A percentile compares a stretch with the other conserved stretches of the same genome.
Conservation (phyloP, 331 rosid genomes). For the Dryas integrifolia region DNA sequence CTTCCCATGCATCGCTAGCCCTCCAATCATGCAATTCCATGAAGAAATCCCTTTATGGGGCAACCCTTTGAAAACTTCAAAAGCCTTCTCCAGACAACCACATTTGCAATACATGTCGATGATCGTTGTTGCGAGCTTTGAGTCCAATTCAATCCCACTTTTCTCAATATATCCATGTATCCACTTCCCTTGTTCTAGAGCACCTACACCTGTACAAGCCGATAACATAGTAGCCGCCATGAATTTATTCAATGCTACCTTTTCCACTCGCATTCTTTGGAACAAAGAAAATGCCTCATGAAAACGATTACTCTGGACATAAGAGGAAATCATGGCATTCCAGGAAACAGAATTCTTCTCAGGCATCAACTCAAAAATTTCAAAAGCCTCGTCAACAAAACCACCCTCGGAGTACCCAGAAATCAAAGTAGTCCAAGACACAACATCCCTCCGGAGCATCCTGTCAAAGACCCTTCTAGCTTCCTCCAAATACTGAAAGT, state of each 20-base stretch:
- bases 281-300: constrained; percentile 57
- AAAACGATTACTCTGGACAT: constrained; percentile 45
- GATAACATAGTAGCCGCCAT: constrained; percentile 61
- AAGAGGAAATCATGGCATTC: constrained; percentile 65
- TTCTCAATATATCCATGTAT: constrained; percentile 47
- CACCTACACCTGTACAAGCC: constrained; percentile 68
- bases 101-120: constrained; percentile 73
- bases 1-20: constrained; percentile 67
- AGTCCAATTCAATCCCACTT: constrained; percentile 52
- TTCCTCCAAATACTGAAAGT: constrained; percentile 40
- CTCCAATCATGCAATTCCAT: constrained; percentile 75
- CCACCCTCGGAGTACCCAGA: constrained; percentile 56
- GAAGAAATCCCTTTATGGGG: constrained; percentile 41
- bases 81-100: constrained; percentile 59
- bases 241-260: constrained; percentile 47
- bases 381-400: constrained; percentile 44
- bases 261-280: constrained; percentile 41
- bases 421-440: constrained; percentile 59
- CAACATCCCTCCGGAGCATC: constrained; percentile 39
- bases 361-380: constrained; percentile 52
- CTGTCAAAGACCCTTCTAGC: constrained; percentile 50
- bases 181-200: constrained; percentile 67
- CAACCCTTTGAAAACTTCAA: constrained; percentile 39
- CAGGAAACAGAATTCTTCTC: constrained; percentile 51
- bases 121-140: constrained; percentile 51